A percentile compares a stretch with the other conserved stretches of the same genome.
Conservation (phyloP, 2,329 filamentous ascomycete species). For the Endoconidiophora laricicola region DNA sequence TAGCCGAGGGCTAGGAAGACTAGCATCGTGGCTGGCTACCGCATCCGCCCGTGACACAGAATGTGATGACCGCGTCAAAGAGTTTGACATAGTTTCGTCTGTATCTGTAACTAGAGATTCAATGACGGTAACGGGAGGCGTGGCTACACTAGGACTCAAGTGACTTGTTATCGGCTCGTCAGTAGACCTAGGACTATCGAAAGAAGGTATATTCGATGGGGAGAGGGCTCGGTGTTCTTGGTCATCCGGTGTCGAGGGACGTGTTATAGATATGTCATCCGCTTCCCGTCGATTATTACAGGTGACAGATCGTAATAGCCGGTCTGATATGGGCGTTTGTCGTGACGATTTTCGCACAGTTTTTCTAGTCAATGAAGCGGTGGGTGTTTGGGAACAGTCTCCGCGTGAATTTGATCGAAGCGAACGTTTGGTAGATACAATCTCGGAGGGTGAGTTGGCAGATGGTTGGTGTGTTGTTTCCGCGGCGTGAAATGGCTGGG, state of each 20-base stretch:
- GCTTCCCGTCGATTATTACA: background rate
- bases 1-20: slow-evolving; percentile 81
- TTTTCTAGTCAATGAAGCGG: background rate
- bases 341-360: background rate
- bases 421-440: background rate
- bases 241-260: slow-evolving; percentile 6
- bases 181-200: slow-evolving; percentile 34
- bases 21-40: slow-evolving; percentile 54
- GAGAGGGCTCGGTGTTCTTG: slow-evolving; percentile 5
- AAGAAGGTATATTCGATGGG: slow-evolving; percentile 18
- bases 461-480: background rate
- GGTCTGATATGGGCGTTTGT: slow-evolving; percentile 4
- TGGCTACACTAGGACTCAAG: slow-evolving; percentile 49
- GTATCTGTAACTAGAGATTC: slow-evolving; percentile 29
- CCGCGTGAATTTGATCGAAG: slow-evolving; percentile 1
- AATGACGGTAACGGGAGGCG: slow-evolving; percentile 46
- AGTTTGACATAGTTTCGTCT: slow-evolving; percentile 39
- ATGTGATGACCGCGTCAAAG: background rate
- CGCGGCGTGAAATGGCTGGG: background rate
- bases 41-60: slow-evolving; percentile 1
- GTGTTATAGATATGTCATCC: background rate
- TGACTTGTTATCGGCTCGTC: slow-evolving; percentile 40
- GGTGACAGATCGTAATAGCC: slow-evolving; percentile 5
- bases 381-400: background rate
- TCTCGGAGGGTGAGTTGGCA: background rate